phyloP scores from a whole-genome alignment of 2,329 filamentous ascomycete species.

The Fusarium annulatum region DNA sequence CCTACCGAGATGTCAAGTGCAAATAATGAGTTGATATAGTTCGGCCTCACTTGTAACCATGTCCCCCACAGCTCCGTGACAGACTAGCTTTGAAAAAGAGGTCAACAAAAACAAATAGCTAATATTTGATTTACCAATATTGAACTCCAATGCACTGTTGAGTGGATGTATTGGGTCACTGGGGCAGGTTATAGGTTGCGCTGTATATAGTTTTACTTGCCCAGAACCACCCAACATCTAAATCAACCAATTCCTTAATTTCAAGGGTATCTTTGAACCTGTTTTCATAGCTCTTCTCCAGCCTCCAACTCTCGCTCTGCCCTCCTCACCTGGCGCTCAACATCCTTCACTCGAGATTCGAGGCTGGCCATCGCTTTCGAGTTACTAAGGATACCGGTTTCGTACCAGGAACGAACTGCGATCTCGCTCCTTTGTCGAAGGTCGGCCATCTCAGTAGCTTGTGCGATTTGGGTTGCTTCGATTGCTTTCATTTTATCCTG shows the following conservation, averaged over 20 bases:
- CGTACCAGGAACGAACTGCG: slow-evolving; percentile 77
- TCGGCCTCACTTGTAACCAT: background rate
- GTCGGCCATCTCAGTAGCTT: slow-evolving; percentile 71
- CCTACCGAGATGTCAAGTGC: background rate
- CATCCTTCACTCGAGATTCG: slow-evolving; percentile 73
- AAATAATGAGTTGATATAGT: background rate
- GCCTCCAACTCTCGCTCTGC: slow-evolving; percentile 60
- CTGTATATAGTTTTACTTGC: background rate
- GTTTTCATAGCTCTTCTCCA: slow-evolving; percentile 42
- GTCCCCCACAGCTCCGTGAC: background rate
- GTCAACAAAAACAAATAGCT: background rate
- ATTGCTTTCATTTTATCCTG: slow-evolving; percentile 71
- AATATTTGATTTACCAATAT: background rate
- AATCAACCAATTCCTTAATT: background rate
- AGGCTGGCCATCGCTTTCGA: slow-evolving; percentile 77
- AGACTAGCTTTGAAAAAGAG: background rate
- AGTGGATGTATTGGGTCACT: background rate
- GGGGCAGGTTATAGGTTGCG: background rate
- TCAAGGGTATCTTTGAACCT: slow-evolving; percentile 35
- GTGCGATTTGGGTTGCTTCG: slow-evolving; percentile 69
- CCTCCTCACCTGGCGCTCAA: slow-evolving; percentile 74
- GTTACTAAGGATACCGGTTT: slow-evolving; percentile 74
- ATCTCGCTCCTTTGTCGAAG: slow-evolving; percentile 72
- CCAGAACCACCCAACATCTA: background rate
- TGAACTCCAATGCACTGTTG: background rate